phyloP scores from a whole-genome alignment of 2,329 filamentous ascomycete genomes.

The Lasiodiplodia theobromae region DNA sequence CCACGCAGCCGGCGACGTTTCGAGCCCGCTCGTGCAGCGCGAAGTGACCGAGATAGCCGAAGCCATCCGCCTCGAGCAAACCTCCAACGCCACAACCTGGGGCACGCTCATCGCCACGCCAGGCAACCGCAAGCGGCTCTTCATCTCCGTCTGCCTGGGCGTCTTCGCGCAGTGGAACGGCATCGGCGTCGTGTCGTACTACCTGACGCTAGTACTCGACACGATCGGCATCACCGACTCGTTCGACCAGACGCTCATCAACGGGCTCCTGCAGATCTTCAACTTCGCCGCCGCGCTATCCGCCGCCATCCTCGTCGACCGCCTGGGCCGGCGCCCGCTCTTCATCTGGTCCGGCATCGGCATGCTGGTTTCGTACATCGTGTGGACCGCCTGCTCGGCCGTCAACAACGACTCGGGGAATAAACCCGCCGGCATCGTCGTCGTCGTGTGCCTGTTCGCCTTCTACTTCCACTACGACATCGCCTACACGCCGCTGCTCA shows the following conservation, averaged over 20 bases:
- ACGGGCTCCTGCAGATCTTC: constrained; percentile 50
- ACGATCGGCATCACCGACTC: constrained; percentile 45
- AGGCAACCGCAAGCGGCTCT: constrained; percentile 62
- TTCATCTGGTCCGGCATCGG: constrained; percentile 47
- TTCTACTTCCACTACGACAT: constrained; percentile 32
- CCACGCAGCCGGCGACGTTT: constrained; percentile 55
- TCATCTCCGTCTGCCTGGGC: constrained; percentile 61
- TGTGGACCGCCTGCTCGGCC: constrained; percentile 32
- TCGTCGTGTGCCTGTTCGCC: constrained; percentile 37
- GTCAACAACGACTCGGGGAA: constrained; percentile 35
- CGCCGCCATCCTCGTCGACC: constrained; percentile 45
- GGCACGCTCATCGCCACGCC: constrained; percentile 24
- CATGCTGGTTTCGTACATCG: constrained; percentile 50
- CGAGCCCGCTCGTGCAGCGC: constrained; percentile 13
- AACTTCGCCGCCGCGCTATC: constrained; percentile 28
- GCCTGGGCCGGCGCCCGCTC: constrained; percentile 44
- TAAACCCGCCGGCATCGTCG: constrained; percentile 38
- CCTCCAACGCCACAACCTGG: constrained; percentile 10
- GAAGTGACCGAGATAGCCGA: constrained; percentile 22
- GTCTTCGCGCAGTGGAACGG: constrained; percentile 67
- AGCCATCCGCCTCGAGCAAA: constrained; percentile 18
- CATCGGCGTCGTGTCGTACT: constrained; percentile 58
- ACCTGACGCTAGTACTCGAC: constrained; percentile 44
- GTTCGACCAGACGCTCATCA: constrained; percentile 51
- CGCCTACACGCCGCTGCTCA: constrained; percentile 43